Base-by-base conservation (phyloP, 106 monocot genomes). In the Iris macrosiphon region DNA sequence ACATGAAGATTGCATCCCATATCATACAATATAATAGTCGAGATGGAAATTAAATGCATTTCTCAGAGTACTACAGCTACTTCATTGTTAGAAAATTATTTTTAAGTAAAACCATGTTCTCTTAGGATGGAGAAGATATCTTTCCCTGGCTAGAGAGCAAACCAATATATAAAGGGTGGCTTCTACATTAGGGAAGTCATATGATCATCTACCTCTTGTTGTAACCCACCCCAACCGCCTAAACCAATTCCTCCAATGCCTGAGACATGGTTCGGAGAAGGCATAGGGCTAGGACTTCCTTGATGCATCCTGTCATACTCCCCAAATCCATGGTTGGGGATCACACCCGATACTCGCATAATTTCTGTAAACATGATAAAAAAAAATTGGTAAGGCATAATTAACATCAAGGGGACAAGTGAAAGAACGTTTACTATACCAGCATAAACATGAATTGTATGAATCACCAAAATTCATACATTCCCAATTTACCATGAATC, bases 251-350 rank as follows among this genome's bases (percentile, higher is more conserved):
- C 77, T 5, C 55, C 45, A 30, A 64, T 28, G 51, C 52, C 77
- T 24, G 78, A 42, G 3, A 73, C 45, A 49, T 47, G 53, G 49
- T 55, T 79, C 33, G 91, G 50, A 55, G 81, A 76, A 63, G 82
- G 68, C 81, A 95, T 79, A 2, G 88, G 95, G 39, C 89, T 95
- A 26, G 82, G 95, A 60, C 95, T 95, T 76, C 95, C 66, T 19
- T 69, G 68, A 39, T 66, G 89, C 31, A 82, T 37, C 46, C 79
- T 81, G 17, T 95, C 89, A 49, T 67, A 80, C 10, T 89, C 89
- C 7, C 79, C 69, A 49, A 73, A 73, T 51, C 82, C 95, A 68
- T 87, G 75, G 58, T 82, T 79, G 31, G 81, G 72, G n/a, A 71
- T 53, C 72, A 77, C 71, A 25, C 76, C 72, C 63, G 95, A 85